Conservation (phyloP, 2,329 filamentous ascomycete species). For the Diplodia sapinea region DNA sequence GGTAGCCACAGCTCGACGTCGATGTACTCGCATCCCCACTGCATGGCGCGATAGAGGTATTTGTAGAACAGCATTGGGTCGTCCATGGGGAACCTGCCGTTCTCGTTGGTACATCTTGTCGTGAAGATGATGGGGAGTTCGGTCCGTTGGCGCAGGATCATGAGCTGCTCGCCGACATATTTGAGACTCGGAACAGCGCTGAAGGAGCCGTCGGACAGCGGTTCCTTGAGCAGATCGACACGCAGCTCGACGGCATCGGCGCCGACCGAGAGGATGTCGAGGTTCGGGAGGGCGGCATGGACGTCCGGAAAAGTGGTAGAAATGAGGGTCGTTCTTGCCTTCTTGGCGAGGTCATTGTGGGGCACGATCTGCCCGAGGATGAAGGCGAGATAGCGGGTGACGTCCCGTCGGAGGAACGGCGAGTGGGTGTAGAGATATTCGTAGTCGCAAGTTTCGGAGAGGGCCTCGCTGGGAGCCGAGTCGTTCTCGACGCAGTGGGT, state of each 20-base stretch:
- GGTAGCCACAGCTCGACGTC: slow-evolving; percentile 89
- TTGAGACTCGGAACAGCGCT: slow-evolving; percentile 75
- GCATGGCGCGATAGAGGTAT: slow-evolving; percentile 81
- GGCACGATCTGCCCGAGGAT: slow-evolving; percentile 79
- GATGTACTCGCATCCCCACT: slow-evolving; percentile 90
- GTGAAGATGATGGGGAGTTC: slow-evolving; percentile 92
- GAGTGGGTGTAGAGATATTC: slow-evolving; percentile 82
- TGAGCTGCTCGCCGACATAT: slow-evolving; percentile 85
- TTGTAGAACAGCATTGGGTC: slow-evolving; percentile 75
- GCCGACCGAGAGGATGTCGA: slow-evolving; percentile 86
- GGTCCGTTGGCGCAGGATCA: slow-evolving; percentile 80
- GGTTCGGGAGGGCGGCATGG: slow-evolving; percentile 78
- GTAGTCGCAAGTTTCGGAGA: slow-evolving; percentile 77
- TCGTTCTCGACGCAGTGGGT: slow-evolving; percentile 74
- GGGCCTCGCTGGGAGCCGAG: slow-evolving; percentile 61
- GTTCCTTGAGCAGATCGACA: slow-evolving; percentile 80
- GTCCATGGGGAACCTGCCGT: slow-evolving; percentile 84
- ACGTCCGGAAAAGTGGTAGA: slow-evolving; percentile 90
- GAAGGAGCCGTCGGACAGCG: slow-evolving; percentile 65
- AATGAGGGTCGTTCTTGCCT: slow-evolving; percentile 80
- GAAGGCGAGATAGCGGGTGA: slow-evolving; percentile 79
- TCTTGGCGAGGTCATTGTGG: slow-evolving; percentile 77
- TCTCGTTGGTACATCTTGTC: slow-evolving; percentile 79
- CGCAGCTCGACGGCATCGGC: slow-evolving; percentile 85
- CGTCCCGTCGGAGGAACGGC: slow-evolving; percentile 74